These are phyloP conservation scores for Gastrolobium villosum DNA, from an alignment of 306 rosid species.

Conservation along the genomic window DNA sequence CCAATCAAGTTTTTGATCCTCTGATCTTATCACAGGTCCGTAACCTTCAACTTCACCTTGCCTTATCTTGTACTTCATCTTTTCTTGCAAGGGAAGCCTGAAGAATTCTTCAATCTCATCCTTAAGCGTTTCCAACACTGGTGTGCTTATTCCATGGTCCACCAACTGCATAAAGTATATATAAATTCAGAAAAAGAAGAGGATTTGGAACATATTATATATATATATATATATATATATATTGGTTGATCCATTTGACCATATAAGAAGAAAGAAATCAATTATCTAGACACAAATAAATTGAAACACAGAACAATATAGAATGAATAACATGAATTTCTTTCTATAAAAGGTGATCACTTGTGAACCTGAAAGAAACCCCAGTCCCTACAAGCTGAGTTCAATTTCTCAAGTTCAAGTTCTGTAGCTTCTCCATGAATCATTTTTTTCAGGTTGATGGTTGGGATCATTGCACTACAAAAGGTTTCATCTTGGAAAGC, in stretches of 20 bases:
- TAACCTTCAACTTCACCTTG: slow-evolving; percentile 75
- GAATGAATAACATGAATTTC: no score
- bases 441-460: slow-evolving; percentile 53
- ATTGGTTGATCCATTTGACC: no score
- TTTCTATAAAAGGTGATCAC: no score
- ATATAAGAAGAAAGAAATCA: no score
- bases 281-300: no score
- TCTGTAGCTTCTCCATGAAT: slow-evolving; percentile 37
- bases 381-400: slow-evolving; percentile 69
- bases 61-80: slow-evolving; percentile 56
- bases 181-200: neutral
- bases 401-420: slow-evolving; percentile 59
- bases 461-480: slow-evolving; percentile 46
- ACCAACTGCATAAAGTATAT: slow-evolving; percentile 56
- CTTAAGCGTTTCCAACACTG: slow-evolving; percentile 51
- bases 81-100: slow-evolving; percentile 64
- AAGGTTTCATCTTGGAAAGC: slow-evolving; percentile 9
- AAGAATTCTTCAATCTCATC: slow-evolving; percentile 66
- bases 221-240: no score
- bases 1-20: slow-evolving; percentile 71
- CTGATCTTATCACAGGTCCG: slow-evolving; percentile 52
- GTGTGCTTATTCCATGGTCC: slow-evolving; percentile 66
- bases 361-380: slow-evolving; percentile 72
- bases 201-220: neutral
- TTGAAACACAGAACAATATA: no score